These are phyloP conservation scores for Cladosporium sp. DNA, from an alignment of 2,329 filamentous ascomycete genomes.

Conservation along the genomic window DNA sequence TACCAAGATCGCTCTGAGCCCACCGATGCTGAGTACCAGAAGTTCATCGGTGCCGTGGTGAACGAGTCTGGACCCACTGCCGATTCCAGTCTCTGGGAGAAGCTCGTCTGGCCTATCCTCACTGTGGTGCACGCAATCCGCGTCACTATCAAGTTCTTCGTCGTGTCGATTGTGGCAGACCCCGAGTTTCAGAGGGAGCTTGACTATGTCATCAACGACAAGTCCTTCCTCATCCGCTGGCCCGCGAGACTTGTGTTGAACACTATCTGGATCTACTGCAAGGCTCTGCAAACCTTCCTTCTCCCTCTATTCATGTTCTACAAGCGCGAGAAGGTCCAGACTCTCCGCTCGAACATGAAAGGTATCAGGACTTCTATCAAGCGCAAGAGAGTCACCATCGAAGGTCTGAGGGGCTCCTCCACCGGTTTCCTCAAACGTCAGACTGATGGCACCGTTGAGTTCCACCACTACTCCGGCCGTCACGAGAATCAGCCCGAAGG, in stretches of 20 bases:
- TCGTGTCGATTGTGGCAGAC: constrained; percentile 47
- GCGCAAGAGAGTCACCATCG: constrained; percentile 40
- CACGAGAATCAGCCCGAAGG: constrained; percentile 42
- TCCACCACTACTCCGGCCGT: constrained; percentile 31
- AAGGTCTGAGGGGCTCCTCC: constrained; percentile 42
- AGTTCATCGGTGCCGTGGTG: constrained; percentile 12
- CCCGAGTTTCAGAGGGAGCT: constrained; percentile 48
- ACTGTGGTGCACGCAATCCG: constrained; percentile 40
- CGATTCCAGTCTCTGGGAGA: constrained; percentile 4
- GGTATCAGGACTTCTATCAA: constrained; percentile 44
- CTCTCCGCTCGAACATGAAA: constrained; percentile 44
- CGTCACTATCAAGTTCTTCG: constrained; percentile 42
- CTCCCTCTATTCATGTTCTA: constrained; percentile 46
- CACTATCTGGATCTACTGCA: constrained; percentile 44
- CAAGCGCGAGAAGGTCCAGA: constrained; percentile 42
- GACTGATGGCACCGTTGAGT: constrained; percentile 27
- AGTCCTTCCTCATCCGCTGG: constrained; percentile 31
- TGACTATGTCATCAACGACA: constrained; percentile 36
- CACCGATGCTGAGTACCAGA: constrained; percentile 19
- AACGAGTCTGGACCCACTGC: constrained; percentile 2
- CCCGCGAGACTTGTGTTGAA: constrained; percentile 39
- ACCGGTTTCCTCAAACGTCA: constrained; percentile 44
- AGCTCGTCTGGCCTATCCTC: constrained; percentile 31
- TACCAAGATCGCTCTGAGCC: constrained; percentile 25
- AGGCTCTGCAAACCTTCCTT: constrained; percentile 37